Base-by-base conservation (phyloP, 306 rosid genomes). In the Myrica gale region DNA sequence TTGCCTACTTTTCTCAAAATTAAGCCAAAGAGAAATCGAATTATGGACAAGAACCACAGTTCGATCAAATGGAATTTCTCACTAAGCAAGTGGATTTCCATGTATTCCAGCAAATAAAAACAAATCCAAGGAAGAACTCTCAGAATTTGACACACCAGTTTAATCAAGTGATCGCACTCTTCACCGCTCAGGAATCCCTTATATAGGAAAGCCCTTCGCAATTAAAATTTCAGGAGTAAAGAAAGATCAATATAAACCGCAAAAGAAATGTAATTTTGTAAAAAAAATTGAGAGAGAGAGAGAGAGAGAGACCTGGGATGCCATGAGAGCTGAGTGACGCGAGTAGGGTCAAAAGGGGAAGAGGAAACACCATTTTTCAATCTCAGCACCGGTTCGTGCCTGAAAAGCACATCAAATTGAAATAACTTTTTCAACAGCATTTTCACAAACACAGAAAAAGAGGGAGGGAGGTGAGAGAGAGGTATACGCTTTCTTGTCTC, bases 261-360 rank as follows among this genome's bases (percentile, higher is more conserved):
- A 55, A 37, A 44, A 16, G 53, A 50, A 5, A 21, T 61, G 58
- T 1, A 71, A 19, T 72, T 5, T 32, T 26, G n/a, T 39, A 7
- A 23, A 47, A 69, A 10, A 16, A 10, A 20, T 3, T 10, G 39
- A 55, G 41, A 1, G 13, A 57, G 5, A 9, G 72, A 61, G 23
- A 53, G 70, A 56, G 16, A 43, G 26, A 78, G 79, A 57, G 58
- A 75, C 99, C 99, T 96, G 11, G 99, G 99, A 58, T 8, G 20
- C 99, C 99, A 96, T 4, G 97, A 88, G 74, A 96, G 99, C 80
- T 90, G 97, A 82, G 82, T 85, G 26, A 89, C 97, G 48, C 91
- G 86, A 21, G 92, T 85, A 23, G 98, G 99, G 83, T 92, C 97
- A 69, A 96, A 79, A 62, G 83, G 60, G 32, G 83, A 80, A 56